Base-by-base conservation (phyloP, 768 basidiomycete genomes). In the Termitomyces sp. region DNA sequence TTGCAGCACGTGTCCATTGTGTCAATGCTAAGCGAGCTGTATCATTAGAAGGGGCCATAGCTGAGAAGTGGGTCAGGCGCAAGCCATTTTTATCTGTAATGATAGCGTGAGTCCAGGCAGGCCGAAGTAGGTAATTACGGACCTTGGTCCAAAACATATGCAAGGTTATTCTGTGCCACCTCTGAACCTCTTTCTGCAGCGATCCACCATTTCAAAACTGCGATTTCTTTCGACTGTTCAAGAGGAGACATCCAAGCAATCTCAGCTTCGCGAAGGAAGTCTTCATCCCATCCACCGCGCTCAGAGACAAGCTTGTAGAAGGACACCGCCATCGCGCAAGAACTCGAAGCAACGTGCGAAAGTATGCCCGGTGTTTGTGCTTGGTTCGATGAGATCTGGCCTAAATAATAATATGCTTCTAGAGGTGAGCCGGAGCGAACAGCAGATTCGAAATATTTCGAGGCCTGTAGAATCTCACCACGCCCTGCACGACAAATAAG, bases 301-400 rank as follows among this genome's bases (percentile, higher is more conserved):
- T 99, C 97, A 0, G 91, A 82, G 5, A 94, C 93, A 6, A 91
- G 76, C 70, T 99, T 99, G 77, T 89, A 91, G 76, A 93, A 98
- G 1, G 92, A 90, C 2, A 96, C 91, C 0, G 94, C 91, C 63
- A 90, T 85, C 1, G 94, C 86, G 61, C 97, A 99, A 2, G 88
- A 87, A 36, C 92, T 88, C 0, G 84, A 82, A 37, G 76, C 76
- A 22, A 83, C 69, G 51, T 82, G 77, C 10, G 74, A 58, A 2
- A 80, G 78, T 5, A 83, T 64, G 5, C 67, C 70, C 10, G 73
- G 61, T 22, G 69, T 74, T 18, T 77, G 76, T 8, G 83, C 84
- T 57, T 81, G 80, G 29, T 76, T 67, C 29, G 87, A 80, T 60
- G 97, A 85, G 14, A 97, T 86, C 61, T 87, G 82, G 24, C 91